Evolutionary conservation across 257 asterid genomes (phyloP).

Genomic region (Scutellaria minor): DNA sequence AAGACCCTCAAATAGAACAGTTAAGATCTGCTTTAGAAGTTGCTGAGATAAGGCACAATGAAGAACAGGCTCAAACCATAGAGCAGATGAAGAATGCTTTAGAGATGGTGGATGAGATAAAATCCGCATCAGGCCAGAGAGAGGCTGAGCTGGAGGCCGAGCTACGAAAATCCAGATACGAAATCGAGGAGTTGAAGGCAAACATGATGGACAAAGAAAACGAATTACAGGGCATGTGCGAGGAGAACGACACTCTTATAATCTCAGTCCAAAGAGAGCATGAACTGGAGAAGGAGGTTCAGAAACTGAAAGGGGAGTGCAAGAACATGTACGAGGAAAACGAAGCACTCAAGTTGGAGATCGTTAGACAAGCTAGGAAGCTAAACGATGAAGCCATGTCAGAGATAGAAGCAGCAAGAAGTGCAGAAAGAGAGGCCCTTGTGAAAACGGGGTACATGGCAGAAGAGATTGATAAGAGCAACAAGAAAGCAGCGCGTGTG

Average conservation of each 20-base stretch:
- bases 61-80: slow-evolving; percentile 54
- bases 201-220: slow-evolving; percentile 88
- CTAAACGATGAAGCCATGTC: slow-evolving; percentile 33
- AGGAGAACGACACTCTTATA: slow-evolving; percentile 72
- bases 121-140: slow-evolving; percentile 48
- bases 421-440: slow-evolving; percentile 67
- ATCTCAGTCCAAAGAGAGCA: slow-evolving; percentile 42
- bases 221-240: slow-evolving; percentile 77
- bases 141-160: slow-evolving; percentile 67
- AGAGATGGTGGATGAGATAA: slow-evolving; percentile 61
- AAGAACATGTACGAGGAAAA: slow-evolving; percentile 53
- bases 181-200: slow-evolving; percentile 80
- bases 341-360: slow-evolving; percentile 49
- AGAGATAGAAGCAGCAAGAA: slow-evolving; percentile 55
- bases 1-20: slow-evolving; percentile 48
- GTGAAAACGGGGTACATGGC: slow-evolving; percentile 54
- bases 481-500: slow-evolving; percentile 50
- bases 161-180: slow-evolving; percentile 50
- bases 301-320: slow-evolving; percentile 41
- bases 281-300: slow-evolving; percentile 56
- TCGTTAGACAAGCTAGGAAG: slow-evolving; percentile 31
- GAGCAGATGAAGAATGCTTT: slow-evolving; percentile 52
- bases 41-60: slow-evolving; percentile 58
- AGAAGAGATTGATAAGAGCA: slow-evolving; percentile 73
- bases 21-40: slow-evolving; percentile 67